These are phyloP conservation scores for Argentina anserina DNA, from an alignment of 306 rosid genomes.

Conservation along the genomic window DNA sequence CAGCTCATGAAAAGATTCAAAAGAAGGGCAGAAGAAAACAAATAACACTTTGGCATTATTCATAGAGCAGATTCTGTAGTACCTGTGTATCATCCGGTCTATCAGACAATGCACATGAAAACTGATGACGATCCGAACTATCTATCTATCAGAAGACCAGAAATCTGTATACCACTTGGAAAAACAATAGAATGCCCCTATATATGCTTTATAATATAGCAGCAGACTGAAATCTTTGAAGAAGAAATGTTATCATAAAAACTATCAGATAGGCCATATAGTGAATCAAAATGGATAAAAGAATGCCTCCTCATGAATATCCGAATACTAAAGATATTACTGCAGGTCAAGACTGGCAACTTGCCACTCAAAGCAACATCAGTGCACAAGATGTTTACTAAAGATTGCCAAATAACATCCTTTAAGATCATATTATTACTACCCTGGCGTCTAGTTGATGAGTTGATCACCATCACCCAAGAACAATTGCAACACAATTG, in stretches of 20 bases:
- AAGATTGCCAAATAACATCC: neutral
- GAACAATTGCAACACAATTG: neutral
- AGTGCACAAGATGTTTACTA: neutral
- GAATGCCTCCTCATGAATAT: neutral
- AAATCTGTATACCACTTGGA: neutral
- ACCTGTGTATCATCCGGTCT: neutral
- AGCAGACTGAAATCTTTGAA: neutral
- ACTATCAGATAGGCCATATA: neutral
- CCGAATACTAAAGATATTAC: neutral
- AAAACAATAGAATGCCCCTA: neutral
- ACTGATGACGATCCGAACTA: neutral
- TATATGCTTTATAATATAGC: neutral
- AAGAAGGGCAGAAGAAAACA: neutral
- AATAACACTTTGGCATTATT: neutral
- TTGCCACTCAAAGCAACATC: neutral
- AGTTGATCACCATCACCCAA: neutral
- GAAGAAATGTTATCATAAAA: neutral
- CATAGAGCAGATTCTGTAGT: neutral
- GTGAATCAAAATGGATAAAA: neutral
- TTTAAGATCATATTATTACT: neutral
- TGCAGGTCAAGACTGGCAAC: neutral
- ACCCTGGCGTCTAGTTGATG: neutral
- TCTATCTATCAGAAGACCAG: neutral
- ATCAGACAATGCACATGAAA: neutral
- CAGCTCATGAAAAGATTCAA: neutral